Evolutionary conservation across 805 yeast genomes (phyloP).

Genomic region (Starmerella vitae): DNA sequence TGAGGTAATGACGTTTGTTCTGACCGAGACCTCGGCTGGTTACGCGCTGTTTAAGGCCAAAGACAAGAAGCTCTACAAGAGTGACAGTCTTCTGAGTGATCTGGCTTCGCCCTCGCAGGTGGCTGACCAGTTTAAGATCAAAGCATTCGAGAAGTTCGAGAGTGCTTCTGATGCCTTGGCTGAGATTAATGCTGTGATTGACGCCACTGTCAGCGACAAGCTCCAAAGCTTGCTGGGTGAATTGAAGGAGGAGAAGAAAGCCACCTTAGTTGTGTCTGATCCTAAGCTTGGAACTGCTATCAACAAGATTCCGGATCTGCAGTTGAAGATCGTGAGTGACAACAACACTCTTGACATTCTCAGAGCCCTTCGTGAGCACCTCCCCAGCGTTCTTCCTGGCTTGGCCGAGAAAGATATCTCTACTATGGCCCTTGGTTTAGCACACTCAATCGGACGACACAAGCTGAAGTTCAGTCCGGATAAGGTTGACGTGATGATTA

Average conservation of each 20-base stretch:
- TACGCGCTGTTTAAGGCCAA: slow-evolving; percentile 95
- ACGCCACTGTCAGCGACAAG: slow-evolving; percentile 83
- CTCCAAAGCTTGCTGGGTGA: slow-evolving; percentile 51
- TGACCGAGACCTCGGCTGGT: slow-evolving; percentile 98
- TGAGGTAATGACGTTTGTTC: slow-evolving; percentile 33
- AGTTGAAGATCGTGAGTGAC: slow-evolving; percentile 81
- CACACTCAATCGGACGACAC: slow-evolving; percentile 97
- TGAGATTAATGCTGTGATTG: slow-evolving; percentile 83
- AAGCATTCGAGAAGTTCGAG: slow-evolving; percentile 86
- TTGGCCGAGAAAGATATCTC: slow-evolving; percentile 68
- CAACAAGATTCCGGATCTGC: slow-evolving; percentile 74
- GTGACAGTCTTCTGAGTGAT: slow-evolving; percentile 58
- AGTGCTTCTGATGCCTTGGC: slow-evolving; percentile 94
- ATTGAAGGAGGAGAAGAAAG: slow-evolving; percentile 42
- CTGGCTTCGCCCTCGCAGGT: slow-evolving; percentile 74
- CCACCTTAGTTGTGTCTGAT: slow-evolving; percentile 82
- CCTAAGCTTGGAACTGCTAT: slow-evolving; percentile 93
- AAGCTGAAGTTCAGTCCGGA: slow-evolving; percentile 95
- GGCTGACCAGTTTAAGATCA: slow-evolving; percentile 78
- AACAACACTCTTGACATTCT: slow-evolving; percentile 88
- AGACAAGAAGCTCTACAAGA: slow-evolving; percentile 91
- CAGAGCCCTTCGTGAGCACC: slow-evolving; percentile 88
- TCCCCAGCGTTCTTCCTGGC: slow-evolving; percentile 91
- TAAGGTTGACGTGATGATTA: slow-evolving; percentile 97
- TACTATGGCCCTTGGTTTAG: slow-evolving; percentile 95